Conservation (phyloP, 345 rosid genomes). For the Orychophragmus violaceus region DNA sequence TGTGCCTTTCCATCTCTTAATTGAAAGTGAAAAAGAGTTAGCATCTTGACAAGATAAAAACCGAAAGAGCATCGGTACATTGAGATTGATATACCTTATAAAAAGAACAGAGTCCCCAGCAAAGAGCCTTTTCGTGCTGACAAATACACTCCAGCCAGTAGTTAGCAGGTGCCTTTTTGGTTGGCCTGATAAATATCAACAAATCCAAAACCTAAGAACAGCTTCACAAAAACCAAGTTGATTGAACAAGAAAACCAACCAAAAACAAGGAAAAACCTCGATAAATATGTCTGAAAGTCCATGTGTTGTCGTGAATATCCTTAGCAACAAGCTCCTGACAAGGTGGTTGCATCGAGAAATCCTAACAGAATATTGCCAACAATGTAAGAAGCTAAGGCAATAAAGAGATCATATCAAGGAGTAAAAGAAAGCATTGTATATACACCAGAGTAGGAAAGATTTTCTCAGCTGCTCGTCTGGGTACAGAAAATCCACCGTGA, state of each 20-base stretch:
- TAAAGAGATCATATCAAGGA: neutral
- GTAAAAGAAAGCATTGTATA: conserved; percentile 18
- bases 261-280: conserved; percentile 49
- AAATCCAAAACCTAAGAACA: conserved; percentile 5
- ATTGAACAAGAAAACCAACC: neutral
- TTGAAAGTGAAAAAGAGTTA: conserved; percentile 5
- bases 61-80: conserved; percentile 1
- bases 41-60: neutral
- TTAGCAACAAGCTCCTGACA: conserved; percentile 86
- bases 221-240: neutral
- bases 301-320: conserved; percentile 79
- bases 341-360: conserved; percentile 93
- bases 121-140: conserved; percentile 83
- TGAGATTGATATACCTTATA: conserved; percentile 50
- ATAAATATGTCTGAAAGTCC: conserved; percentile 93
- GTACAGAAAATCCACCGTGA: conserved; percentile 98
- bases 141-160: conserved; percentile 96
- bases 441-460: conserved; percentile 84
- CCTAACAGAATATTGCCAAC: conserved; percentile 40
- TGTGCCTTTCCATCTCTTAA: conserved; percentile 90
- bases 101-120: conserved; percentile 96
- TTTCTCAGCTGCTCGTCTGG: conserved; percentile 94
- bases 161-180: conserved; percentile 89
- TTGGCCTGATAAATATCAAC: conserved; percentile 50
- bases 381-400: conserved; percentile 14